A percentile compares a stretch with the other conserved stretches of the same genome.
These are phyloP conservation scores for Eimeria nieschulzi DNA, from an alignment of 169 alveolate genomes.

Conservation along the genomic window DNA sequence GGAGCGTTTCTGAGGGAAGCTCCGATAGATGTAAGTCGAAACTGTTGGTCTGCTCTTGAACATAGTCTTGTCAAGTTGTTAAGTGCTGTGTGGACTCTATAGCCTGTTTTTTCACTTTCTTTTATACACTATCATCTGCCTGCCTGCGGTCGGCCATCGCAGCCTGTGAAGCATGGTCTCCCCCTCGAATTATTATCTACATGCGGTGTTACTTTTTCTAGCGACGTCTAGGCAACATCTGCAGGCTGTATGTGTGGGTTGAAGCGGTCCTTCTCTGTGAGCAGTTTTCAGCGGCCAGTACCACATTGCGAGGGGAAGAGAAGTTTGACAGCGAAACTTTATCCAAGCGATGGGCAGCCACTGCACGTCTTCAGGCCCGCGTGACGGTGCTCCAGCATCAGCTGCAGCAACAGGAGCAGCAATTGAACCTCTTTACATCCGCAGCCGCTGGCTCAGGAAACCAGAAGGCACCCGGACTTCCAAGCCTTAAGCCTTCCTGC, in stretches of 20 bases:
- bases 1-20: slow-evolving; percentile 56
- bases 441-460: slow-evolving; percentile 27
- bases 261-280: slow-evolving; percentile 5
- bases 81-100: background rate
- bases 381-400: slow-evolving; percentile 58
- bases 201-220: background rate
- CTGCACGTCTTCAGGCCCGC: slow-evolving; percentile 62
- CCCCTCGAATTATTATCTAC: too few species aligned
- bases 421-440: slow-evolving; percentile 32
- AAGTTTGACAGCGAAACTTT: slow-evolving; percentile 51
- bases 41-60: background rate
- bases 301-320: slow-evolving; percentile 8
- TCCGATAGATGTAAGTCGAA: slow-evolving; percentile 23
- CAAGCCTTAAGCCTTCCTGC: background rate
- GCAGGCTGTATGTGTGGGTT: background rate
- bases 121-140: too few species aligned
- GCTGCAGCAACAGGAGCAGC: slow-evolving; percentile 56
- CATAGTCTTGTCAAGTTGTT: too few species aligned
- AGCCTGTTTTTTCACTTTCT: background rate
- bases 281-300: slow-evolving; percentile 47
- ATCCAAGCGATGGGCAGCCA: slow-evolving; percentile 65
- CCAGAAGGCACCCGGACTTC: slow-evolving; percentile 23
- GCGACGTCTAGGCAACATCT: background rate
- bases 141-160: too few species aligned
- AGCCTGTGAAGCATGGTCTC: too few species aligned